Percentiles rank a stretch among this genome's conserved stretches.
Evolutionary conservation across 108 stramenopile species (phyloP).

Genomic region (Skeletonema potamos): DNA sequence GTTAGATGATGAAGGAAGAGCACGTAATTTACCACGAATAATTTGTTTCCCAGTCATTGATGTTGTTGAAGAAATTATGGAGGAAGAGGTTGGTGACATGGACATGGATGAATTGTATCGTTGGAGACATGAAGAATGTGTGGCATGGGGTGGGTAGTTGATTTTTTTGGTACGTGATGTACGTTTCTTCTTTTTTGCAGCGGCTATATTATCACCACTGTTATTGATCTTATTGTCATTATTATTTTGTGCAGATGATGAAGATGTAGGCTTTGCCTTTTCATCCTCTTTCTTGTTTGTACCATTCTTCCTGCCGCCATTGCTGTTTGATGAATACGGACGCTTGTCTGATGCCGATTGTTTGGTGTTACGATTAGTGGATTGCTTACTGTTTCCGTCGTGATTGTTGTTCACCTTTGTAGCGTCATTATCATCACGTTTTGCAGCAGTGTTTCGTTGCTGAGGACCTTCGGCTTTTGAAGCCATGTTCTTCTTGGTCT

Average conservation of each 20-base stretch:
- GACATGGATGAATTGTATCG: conserved; percentile 1
- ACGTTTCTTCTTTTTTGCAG: background rate
- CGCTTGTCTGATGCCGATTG: background rate
- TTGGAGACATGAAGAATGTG: conserved; percentile 43
- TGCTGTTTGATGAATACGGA: background rate
- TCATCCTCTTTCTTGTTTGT: background rate
- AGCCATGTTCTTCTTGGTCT: background rate
- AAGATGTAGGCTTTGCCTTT: background rate
- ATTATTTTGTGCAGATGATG: background rate
- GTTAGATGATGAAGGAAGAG: conserved; percentile 52
- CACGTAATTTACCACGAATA: conserved; percentile 8
- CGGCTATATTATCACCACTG: background rate
- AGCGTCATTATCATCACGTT: background rate
- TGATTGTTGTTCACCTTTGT: background rate
- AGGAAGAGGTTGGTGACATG: background rate
- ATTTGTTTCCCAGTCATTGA: background rate
- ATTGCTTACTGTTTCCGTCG: conserved; percentile 23
- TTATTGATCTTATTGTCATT: background rate
- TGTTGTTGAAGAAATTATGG: background rate
- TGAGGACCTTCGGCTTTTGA: background rate
- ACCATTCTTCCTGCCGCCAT: conserved; percentile 8
- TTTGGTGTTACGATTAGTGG: conserved; percentile 12
- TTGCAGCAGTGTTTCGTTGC: background rate
- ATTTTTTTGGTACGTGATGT: conserved; percentile 25
- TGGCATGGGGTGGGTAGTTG: conserved; percentile 49